Conservation (phyloP, 2,329 filamentous ascomycete species). For the Monosporascus sp. region DNA sequence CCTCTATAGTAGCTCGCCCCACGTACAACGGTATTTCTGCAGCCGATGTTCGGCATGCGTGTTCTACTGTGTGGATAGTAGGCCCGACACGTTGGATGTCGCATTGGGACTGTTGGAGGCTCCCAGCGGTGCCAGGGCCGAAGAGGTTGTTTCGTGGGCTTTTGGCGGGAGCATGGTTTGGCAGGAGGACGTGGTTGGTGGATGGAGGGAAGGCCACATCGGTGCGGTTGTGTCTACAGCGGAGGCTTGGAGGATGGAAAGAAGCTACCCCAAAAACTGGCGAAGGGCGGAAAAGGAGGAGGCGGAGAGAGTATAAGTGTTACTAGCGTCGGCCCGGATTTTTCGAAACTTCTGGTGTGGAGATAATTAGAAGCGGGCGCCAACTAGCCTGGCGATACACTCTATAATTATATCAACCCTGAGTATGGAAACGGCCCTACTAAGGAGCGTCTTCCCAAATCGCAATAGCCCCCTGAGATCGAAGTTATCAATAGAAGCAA, state of each 20-base stretch:
- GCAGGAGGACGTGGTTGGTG: constrained; percentile 30
- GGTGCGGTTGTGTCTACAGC: constrained; percentile 25
- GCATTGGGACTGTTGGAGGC: constrained; percentile 40
- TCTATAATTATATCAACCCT: too few species aligned
- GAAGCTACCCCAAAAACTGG: constrained; percentile 30
- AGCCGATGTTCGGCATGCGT: constrained; percentile 40
- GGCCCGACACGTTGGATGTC: constrained; percentile 36
- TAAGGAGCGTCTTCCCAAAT: too few species aligned
- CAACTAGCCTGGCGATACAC: too few species aligned
- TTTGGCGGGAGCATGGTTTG: constrained; percentile 28
- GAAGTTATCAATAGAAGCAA: too few species aligned
- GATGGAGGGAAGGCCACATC: constrained; percentile 35
- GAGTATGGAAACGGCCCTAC: too few species aligned
- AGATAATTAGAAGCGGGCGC: too few species aligned
- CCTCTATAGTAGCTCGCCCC: constrained; percentile 37
- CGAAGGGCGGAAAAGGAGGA: constrained; percentile 16
- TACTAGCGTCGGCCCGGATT: background rate
- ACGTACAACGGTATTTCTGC: constrained; percentile 45
- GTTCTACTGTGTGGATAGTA: constrained; percentile 37
- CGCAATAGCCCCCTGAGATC: too few species aligned
- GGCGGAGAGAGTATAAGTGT: background rate
- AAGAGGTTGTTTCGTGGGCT: constrained; percentile 38
- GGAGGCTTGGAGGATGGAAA: constrained; percentile 29
- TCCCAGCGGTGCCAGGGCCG: constrained; percentile 39
- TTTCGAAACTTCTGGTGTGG: too few species aligned